These are phyloP conservation scores for Osmanthus fragrans DNA, from an alignment of 257 asterid genomes.

Conservation along the genomic window DNA sequence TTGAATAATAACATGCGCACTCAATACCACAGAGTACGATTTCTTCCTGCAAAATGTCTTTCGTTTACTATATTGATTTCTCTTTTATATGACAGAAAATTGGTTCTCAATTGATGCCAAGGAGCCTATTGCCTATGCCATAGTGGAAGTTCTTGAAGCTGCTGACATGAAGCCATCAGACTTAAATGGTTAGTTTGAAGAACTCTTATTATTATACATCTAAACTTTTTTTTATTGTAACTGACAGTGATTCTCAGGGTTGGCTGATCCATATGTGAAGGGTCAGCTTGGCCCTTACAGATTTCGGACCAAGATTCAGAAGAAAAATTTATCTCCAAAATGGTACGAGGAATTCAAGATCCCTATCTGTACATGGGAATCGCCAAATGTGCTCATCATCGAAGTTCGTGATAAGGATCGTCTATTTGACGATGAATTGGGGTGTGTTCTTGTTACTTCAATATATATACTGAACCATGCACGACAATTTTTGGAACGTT, in stretches of 20 bases:
- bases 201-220: background rate
- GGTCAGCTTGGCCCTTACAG: constrained; percentile 79
- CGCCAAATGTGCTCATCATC: constrained; percentile 58
- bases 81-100: constrained; percentile 27
- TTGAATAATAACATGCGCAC: background rate
- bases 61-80: background rate
- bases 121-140: constrained; percentile 53
- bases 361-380: constrained; percentile 86
- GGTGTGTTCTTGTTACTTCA: constrained; percentile 48
- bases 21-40: too few species aligned
- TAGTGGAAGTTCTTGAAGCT: constrained; percentile 88
- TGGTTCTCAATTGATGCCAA: constrained; percentile 62
- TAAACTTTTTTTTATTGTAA: constrained; percentile 17
- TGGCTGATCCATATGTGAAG: constrained; percentile 93
- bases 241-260: constrained; percentile 59
- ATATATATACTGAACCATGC: background rate
- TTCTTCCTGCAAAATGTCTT: background rate
- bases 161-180: constrained; percentile 89
- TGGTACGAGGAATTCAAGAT: constrained; percentile 96
- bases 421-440: constrained; percentile 75
- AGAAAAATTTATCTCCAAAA: constrained; percentile 81
- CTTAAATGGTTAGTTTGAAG: constrained; percentile 63
- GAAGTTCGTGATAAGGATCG: constrained; percentile 91
- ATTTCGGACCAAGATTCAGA: constrained; percentile 78
- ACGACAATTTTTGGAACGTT: constrained; percentile 4